phyloP scores from a whole-genome alignment of 768 basidiomycete genomes.

The Udeniomyces megalosporus region DNA sequence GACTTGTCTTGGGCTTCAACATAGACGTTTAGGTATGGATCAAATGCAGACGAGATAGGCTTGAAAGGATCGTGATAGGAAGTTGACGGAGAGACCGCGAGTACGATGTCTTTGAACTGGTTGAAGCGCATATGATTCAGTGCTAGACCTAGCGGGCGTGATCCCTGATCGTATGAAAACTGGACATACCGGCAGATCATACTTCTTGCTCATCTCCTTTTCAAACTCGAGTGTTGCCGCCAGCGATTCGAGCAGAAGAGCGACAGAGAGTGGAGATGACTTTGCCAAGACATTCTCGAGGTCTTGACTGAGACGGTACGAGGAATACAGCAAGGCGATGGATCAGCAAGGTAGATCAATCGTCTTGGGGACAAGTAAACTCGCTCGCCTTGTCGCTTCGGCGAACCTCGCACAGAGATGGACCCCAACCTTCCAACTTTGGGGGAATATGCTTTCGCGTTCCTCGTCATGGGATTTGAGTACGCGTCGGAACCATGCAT shows the following conservation, averaged over 20 bases:
- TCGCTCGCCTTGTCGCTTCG: slow-evolving; percentile 85
- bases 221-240: slow-evolving; percentile 84
- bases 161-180: too few relatives aligned
- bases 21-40: slow-evolving; percentile 79
- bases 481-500: slow-evolving; percentile 83
- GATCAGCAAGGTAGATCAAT: neutral
- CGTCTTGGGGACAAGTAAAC: slow-evolving; percentile 32
- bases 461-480: slow-evolving; percentile 76
- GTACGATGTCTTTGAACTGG: slow-evolving; percentile 23
- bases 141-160: too few relatives aligned
- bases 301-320: slow-evolving; percentile 47
- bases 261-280: slow-evolving; percentile 56
- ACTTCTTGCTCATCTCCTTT: slow-evolving; percentile 59
- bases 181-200: slow-evolving; percentile 43
- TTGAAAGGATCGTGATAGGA: slow-evolving; percentile 29
- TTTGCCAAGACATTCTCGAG: slow-evolving; percentile 65
- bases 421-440: slow-evolving; percentile 64
- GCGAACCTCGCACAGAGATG: slow-evolving; percentile 39
- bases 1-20: slow-evolving; percentile 94
- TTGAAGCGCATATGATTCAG: too few relatives aligned
- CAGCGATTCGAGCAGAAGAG: slow-evolving; percentile 65
- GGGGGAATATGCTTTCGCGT: slow-evolving; percentile 64
- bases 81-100: slow-evolving; percentile 7
- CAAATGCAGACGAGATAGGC: slow-evolving; percentile 74
- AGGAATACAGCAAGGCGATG: neutral